Evolutionary conservation across 2,329 filamentous ascomycete genomes (phyloP).

Genomic region (Alternaria dauci): DNA sequence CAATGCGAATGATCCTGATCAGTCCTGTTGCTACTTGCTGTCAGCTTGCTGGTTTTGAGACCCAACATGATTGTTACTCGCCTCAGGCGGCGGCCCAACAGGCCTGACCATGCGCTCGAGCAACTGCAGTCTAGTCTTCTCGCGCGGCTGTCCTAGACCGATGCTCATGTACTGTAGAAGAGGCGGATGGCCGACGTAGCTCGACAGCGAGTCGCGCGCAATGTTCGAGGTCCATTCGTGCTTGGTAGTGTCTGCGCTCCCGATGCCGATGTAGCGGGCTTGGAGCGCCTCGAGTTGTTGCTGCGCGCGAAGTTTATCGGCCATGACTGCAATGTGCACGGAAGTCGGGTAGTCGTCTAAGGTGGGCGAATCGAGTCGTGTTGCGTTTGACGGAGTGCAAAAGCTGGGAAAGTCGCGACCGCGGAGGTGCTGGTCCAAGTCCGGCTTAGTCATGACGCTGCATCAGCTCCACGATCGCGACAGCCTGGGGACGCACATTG

Average conservation of each 20-base stretch:
- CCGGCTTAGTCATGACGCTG: constrained; percentile 15
- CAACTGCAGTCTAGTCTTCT: constrained; percentile 80
- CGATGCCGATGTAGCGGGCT: constrained; percentile 93
- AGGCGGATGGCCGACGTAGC: constrained; percentile 87
- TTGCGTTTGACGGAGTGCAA: neutral
- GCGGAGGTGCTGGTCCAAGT: constrained; percentile 17
- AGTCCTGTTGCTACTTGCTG: constrained; percentile 32
- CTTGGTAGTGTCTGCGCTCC: constrained; percentile 94
- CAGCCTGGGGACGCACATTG: neutral
- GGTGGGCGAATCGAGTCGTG: neutral
- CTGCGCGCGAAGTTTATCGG: constrained; percentile 96
- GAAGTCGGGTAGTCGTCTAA: neutral
- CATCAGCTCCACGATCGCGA: constrained; percentile 6
- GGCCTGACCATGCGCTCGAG: constrained; percentile 77
- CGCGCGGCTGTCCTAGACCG: constrained; percentile 83
- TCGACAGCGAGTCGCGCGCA: constrained; percentile 88
- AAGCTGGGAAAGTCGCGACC: constrained; percentile 10
- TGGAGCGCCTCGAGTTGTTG: constrained; percentile 98
- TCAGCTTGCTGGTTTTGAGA: constrained; percentile 12
- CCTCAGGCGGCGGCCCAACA: constrained; percentile 71
- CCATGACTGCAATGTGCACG: constrained; percentile 57
- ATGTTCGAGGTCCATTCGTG: constrained; percentile 99
- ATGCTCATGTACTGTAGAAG: constrained; percentile 89
- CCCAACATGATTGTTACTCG: constrained; percentile 38
- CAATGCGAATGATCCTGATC: constrained; percentile 2